A percentile compares a stretch with the other conserved stretches of the same genome.
Evolutionary conservation across 2,329 filamentous ascomycete genomes (phyloP).

Genomic region (Huntiella bhutanensis): DNA sequence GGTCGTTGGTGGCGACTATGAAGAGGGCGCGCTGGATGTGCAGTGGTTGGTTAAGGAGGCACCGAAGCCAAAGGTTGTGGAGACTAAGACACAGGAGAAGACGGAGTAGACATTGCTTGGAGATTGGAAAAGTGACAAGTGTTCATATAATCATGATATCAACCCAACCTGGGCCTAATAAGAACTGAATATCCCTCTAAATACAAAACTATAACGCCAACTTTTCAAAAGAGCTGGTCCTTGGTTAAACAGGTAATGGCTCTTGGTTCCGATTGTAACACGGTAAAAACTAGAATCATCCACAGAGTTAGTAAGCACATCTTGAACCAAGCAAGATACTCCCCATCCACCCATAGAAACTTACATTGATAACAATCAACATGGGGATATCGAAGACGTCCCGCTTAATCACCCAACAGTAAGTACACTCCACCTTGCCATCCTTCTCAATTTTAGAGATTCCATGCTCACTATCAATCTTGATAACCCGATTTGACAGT

Average conservation of each 20-base stretch:
- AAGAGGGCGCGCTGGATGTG: conserved; percentile 18
- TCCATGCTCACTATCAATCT: conserved; percentile 53
- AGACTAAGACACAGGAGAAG: conserved; percentile 2
- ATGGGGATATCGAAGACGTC: conserved; percentile 98
- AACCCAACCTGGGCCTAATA: neutral
- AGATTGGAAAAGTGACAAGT: neutral
- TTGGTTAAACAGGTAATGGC: conserved; percentile 30
- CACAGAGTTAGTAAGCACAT: neutral
- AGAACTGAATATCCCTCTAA: neutral
- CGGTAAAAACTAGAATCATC: conserved; percentile 31
- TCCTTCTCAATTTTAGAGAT: conserved; percentile 70
- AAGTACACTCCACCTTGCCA: conserved; percentile 84
- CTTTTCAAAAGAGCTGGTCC: neutral
- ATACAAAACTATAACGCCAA: neutral
- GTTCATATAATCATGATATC: neutral
- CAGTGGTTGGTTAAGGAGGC: conserved; percentile 22
- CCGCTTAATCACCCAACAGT: conserved; percentile 91
- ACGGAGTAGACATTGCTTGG: neutral
- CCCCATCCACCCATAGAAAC: conserved; percentile 21
- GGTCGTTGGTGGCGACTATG: conserved; percentile 16
- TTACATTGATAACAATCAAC: conserved; percentile 95
- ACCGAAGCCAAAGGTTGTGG: conserved; percentile 6
- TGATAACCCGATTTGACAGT: conserved; percentile 39
- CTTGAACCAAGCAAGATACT: neutral
- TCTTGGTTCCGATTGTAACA: conserved; percentile 41